These are phyloP conservation scores for Bipolaris oryzae DNA, from an alignment of 2,329 filamentous ascomycete species.

Conservation along the genomic window DNA sequence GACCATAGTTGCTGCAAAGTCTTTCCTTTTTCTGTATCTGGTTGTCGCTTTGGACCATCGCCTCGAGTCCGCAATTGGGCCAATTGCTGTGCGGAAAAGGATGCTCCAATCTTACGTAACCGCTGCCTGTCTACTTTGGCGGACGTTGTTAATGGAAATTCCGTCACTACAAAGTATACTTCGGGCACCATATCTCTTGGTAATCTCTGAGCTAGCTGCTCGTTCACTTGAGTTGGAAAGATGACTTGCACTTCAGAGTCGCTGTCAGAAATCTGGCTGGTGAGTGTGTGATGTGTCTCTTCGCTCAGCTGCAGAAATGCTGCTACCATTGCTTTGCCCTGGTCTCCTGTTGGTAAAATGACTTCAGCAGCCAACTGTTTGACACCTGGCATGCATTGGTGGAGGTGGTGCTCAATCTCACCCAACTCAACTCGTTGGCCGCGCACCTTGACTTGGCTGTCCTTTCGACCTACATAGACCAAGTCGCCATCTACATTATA, in stretches of 20 bases:
- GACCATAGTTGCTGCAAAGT: slow-evolving; percentile 5
- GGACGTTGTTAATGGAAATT: slow-evolving; percentile 53
- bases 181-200: slow-evolving; percentile 49
- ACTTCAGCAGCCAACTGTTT: background rate
- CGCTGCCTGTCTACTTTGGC: slow-evolving; percentile 48
- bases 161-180: slow-evolving; percentile 52
- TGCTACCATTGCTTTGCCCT: background rate
- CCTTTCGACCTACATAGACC: slow-evolving; percentile 18
- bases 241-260: background rate
- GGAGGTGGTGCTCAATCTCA: slow-evolving; percentile 14
- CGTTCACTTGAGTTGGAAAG: background rate
- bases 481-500: slow-evolving; percentile 17
- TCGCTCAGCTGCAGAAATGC: background rate
- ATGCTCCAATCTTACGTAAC: slow-evolving; percentile 21
- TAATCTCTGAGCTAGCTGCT: background rate
- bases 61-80: background rate
- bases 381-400: background rate
- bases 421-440: slow-evolving; percentile 26
- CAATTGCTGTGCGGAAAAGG: background rate
- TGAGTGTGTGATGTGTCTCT: background rate
- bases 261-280: background rate
- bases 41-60: background rate
- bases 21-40: background rate
- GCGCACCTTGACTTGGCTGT: slow-evolving; percentile 23
- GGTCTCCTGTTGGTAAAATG: background rate